Evolutionary conservation across 1,284 basidiomycete species (phyloP), one percentile per base, ranked within the genome.

Genomic region (Trichosporon asahii): DNA sequence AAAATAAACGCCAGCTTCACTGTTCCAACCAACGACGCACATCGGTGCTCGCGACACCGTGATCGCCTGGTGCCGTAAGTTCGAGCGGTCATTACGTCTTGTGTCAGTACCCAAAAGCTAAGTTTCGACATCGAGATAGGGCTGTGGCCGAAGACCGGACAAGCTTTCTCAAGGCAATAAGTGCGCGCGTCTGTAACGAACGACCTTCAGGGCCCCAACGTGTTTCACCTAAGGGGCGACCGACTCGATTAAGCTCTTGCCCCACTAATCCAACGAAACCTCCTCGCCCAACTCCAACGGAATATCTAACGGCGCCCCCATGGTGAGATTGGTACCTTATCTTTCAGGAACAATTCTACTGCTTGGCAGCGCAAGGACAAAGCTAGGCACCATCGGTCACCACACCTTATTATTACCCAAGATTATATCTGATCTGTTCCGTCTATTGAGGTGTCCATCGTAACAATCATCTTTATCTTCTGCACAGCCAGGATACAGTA

Each of bases 371-470:
- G 5, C 8, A 2, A 31, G 57, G 57, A 31, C 33, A 8, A 4
- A 3, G 27, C 18, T 9, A 61, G 55, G 55, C 27, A n/a, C 57
- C 29, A 61, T 61, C 57, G 29, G 29, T 61, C 27, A 61, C 57
- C 29, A 61, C 57, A 31, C 29, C 57, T 31, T n/a, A n/a, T 53
- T 61, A n/a, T n/a, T 33, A 61, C 27, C 29, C 57, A 61, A 61
- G 15, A 29, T 33, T 29, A 31, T 61, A 61, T 61, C 57, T 31
- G 57, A 33, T n/a, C 29, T 33, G 29, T 31, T 7, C 57, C 57
- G n/a, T 33, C 57, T 61, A 18, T 31, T 53, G 49, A 21, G 9
- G 15, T 18, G 3, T 12, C 8, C 37, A 14, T 12, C 37, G 11
- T 4, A 14, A 14, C 37, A 14, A 8, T 3, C 40, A 44, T 18